A percentile compares a stretch with the other conserved stretches of the same genome.
phyloP scores from a whole-genome alignment of 148 eudicot species.

The Rhododendron kiyosumense region DNA sequence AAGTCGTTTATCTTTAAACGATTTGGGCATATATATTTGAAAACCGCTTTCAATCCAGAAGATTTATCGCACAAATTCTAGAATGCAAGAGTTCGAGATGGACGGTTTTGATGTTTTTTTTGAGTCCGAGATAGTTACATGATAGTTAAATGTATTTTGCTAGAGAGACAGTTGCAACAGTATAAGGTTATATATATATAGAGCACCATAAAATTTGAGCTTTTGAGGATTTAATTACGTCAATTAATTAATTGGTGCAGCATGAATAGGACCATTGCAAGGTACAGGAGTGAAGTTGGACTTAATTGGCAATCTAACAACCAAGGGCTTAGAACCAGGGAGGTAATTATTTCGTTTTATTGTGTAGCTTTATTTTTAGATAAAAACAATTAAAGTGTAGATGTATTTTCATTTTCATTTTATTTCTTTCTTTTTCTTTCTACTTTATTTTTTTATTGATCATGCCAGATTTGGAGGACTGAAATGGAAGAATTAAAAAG shows the following conservation, averaged over 20 bases:
- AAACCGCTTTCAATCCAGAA: too few relatives aligned
- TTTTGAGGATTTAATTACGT: not conserved
- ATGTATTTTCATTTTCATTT: not conserved
- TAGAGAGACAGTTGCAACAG: too few relatives aligned
- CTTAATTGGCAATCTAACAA: slow-evolving; percentile 4
- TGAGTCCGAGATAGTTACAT: too few relatives aligned
- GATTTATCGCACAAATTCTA: too few relatives aligned
- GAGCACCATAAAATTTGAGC: not conserved
- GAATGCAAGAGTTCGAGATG: too few relatives aligned
- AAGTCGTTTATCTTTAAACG: too few relatives aligned
- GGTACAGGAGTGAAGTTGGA: slow-evolving; percentile 32
- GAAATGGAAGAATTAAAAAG: slow-evolving; percentile 9
- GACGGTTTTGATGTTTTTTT: too few relatives aligned
- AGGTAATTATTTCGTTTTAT: slow-evolving; percentile 15
- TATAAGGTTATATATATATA: not conserved
- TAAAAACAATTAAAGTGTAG: not conserved
- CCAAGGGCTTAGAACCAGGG: slow-evolving; percentile 25
- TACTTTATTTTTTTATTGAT: not conserved
- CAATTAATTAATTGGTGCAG: slow-evolving; percentile 15
- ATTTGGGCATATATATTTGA: too few relatives aligned
- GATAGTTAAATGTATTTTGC: too few relatives aligned
- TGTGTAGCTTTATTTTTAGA: too few relatives aligned
- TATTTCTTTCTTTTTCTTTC: not conserved
- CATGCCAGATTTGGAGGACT: slow-evolving; percentile 1
- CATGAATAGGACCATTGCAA: slow-evolving; percentile 32